Evolutionary conservation across 257 asterid genomes (phyloP).

Genomic region (Jacaranda copaia): DNA sequence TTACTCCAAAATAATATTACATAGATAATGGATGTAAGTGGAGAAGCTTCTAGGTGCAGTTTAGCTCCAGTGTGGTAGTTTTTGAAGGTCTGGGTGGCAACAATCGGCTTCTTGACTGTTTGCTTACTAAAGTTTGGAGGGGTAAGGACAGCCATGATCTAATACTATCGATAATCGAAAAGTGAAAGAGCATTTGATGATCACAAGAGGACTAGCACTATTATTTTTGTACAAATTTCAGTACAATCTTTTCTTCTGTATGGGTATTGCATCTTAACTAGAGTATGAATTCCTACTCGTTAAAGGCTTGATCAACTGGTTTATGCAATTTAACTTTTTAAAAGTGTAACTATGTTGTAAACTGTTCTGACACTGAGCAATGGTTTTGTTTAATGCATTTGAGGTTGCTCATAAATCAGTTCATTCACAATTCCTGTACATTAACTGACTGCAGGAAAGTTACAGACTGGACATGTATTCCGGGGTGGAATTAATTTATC

Average conservation of each 20-base stretch:
- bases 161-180: background rate
- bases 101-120: background rate
- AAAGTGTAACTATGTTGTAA: background rate
- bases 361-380: constrained; percentile 37
- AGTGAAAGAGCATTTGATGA: background rate
- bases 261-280: background rate
- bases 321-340: background rate
- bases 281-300: background rate
- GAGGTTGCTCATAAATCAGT: constrained; percentile 43
- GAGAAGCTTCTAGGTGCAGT: background rate
- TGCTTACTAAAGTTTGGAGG: background rate
- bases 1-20: background rate
- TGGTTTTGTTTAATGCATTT: constrained; percentile 38
- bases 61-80: too few species aligned
- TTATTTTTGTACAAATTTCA: background rate
- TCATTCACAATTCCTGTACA: constrained; percentile 59
- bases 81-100: background rate
- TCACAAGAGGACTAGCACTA: background rate
- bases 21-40: background rate
- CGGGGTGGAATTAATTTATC: constrained; percentile 51
- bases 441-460: constrained; percentile 72
- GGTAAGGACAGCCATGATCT: background rate
- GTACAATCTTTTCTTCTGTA: background rate
- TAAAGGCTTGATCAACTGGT: constrained; percentile 46
- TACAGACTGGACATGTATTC: constrained; percentile 59